Evolutionary conservation across 306 rosid genomes (phyloP).

Genomic region (Prunus mira): DNA sequence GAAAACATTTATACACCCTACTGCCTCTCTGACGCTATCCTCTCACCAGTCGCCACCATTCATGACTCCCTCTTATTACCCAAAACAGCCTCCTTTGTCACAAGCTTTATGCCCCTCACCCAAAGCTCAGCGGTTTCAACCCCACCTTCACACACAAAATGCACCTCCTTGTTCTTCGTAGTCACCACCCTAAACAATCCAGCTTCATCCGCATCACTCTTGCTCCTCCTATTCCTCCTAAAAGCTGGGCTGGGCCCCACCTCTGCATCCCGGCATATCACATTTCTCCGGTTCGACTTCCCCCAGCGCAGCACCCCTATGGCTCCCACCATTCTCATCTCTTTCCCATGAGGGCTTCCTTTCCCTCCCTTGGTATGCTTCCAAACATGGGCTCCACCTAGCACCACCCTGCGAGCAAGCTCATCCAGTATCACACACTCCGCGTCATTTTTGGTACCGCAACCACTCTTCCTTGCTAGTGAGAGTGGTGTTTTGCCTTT

Average conservation of each 20-base stretch:
- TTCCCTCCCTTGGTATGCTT: constrained; percentile 85
- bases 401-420: constrained; percentile 60
- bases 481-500: constrained; percentile 76
- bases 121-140: constrained; percentile 72
- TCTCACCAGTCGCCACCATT: constrained; percentile 9
- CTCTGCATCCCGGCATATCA: constrained; percentile 56
- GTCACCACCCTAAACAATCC: constrained; percentile 86
- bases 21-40: constrained; percentile 20
- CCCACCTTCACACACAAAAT: constrained; percentile 77
- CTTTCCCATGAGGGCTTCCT: constrained; percentile 68
- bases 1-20: constrained; percentile 41
- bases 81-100: constrained; percentile 51
- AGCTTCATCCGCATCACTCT: constrained; percentile 55
- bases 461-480: constrained; percentile 47
- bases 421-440: constrained; percentile 64
- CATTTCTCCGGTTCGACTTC: constrained; percentile 62
- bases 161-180: constrained; percentile 65
- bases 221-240: constrained; percentile 48
- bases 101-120: constrained; percentile 85
- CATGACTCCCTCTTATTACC: constrained; percentile 22
- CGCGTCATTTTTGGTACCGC: constrained; percentile 37
- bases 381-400: constrained; percentile 47
- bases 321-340: constrained; percentile 51
- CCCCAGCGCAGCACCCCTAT: constrained; percentile 78
- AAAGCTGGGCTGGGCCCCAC: constrained; percentile 63